These are phyloP conservation scores for Pichiaceae sp. DNA, from an alignment of 1,139 yeast species.

Conservation along the genomic window DNA sequence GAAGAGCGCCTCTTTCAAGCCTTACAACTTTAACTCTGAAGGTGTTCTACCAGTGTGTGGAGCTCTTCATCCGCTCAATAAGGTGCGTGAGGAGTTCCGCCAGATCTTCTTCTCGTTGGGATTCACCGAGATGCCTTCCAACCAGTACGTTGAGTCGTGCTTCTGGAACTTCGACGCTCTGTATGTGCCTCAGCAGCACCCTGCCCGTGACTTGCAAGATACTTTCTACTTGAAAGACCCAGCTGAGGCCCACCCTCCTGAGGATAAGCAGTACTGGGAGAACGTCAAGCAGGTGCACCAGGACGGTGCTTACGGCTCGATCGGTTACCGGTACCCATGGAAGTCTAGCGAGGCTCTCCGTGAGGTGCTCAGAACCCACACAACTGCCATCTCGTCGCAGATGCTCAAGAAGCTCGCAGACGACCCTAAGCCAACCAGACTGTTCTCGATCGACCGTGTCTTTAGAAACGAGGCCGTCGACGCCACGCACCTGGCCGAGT, in stretches of 20 bases:
- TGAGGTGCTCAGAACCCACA: constrained; percentile 93
- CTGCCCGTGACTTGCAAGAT: constrained; percentile 98
- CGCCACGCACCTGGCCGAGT: constrained; percentile 99
- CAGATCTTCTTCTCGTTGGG: constrained; percentile 97
- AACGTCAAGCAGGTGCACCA: constrained; percentile 81
- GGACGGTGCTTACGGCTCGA: constrained; percentile 85
- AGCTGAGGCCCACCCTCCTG: constrained; percentile 65
- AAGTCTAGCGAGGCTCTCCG: constrained; percentile 80
- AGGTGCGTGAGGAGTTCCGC: constrained; percentile 95
- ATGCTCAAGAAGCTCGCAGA: constrained; percentile 83
- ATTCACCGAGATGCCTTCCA: constrained; percentile 97
- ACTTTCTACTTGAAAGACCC: constrained; percentile 97
- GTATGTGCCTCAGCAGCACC: constrained; percentile 98
- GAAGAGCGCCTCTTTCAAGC: constrained; percentile 81
- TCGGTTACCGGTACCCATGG: constrained; percentile 99
- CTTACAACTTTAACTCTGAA: constrained; percentile 92
- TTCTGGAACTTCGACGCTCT: constrained; percentile 98
- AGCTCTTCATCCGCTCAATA: constrained; percentile 91
- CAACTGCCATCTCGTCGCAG: constrained; percentile 86
- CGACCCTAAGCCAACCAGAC: constrained; percentile 85
- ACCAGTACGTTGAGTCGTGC: constrained; percentile 94
- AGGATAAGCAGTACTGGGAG: constrained; percentile 68
- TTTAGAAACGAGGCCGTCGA: constrained; percentile 99
- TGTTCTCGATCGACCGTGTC: constrained; percentile 95
- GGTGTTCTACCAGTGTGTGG: constrained; percentile 85